Evolutionary conservation across 768 basidiomycete genomes (phyloP), one percentile per base, ranked within the genome.

Genomic region (Trametes coccinea): DNA sequence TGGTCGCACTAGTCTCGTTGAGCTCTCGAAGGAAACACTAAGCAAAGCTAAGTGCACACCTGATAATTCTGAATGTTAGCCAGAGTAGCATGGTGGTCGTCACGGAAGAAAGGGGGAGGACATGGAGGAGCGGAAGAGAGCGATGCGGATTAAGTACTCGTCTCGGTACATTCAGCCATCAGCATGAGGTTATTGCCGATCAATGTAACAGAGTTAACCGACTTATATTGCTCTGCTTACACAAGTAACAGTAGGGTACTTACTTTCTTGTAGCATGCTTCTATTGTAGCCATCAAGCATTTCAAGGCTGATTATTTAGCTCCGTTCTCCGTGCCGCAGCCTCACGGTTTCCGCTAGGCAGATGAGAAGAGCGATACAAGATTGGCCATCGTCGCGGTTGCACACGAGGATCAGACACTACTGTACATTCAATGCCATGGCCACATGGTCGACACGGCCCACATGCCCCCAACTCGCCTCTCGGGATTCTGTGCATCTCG

Each of bases 1-100:
- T 80, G 39, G 83, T 74, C n/a, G 88, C 87, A 72, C 90, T 91
- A 65, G 47, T 29, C 30, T 30, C 52, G 37, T 57, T 55, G 48
- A 45, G 44, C 29, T 41, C 47, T 44, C 47, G 59, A 22, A 43
- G 53, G 44, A 47, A 39, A 29, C 14, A 4, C 39, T 10, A 11
- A 30, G 45, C 31, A 5, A 4, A 22, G 22, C 29, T 45, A 34
- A 5, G 16, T 11, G 46, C 64, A 49, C 65, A 79, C 80, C 80
- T 79, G 51, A 75, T 73, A 43, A 81, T 39, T 46, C 76, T 73
- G 34, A 77, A 79, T 8, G 74, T 70, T 60, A 81, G 68, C 71
- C 77, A 78, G 66, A 81, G 71, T 27, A 81, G 59, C 80, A 81
- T 81, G 41, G 17, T 46, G 37, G 56, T 51, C 48, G 62, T 63